phyloP scores from a whole-genome alignment of 345 rosid species.

The Gossypium raimondii region DNA sequence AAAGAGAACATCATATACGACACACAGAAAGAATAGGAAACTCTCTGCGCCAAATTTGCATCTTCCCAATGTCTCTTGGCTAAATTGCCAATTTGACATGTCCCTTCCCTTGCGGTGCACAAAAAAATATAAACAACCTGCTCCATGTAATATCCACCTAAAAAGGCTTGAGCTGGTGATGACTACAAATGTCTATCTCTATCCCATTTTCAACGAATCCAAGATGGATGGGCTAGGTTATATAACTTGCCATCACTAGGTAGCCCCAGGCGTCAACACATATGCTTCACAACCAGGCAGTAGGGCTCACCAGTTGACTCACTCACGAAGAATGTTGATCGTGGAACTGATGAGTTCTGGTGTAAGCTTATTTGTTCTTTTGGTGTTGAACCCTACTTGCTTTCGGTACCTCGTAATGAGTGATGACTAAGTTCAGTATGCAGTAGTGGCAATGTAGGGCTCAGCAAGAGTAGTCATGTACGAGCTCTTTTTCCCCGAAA shows the following conservation, averaged over 20 bases:
- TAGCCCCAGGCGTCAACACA: background rate
- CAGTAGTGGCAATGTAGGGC: background rate
- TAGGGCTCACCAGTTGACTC: constrained; percentile 6
- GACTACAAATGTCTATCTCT: background rate
- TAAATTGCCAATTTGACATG: background rate
- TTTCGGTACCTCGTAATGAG: background rate
- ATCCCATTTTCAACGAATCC: background rate
- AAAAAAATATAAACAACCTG: constrained; percentile 2
- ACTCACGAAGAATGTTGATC: background rate
- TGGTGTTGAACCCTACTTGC: background rate
- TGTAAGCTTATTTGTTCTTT: background rate
- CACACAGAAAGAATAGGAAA: constrained; percentile 24
- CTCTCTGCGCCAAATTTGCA: constrained; percentile 16
- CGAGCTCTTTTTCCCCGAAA: background rate
- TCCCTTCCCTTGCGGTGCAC: constrained; percentile 3
- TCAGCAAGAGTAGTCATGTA: background rate
- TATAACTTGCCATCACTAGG: background rate
- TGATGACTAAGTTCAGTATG: background rate
- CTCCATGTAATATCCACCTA: background rate
- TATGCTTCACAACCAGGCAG: constrained; percentile 4
- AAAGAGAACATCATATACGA: constrained; percentile 26
- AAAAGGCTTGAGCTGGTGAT: background rate
- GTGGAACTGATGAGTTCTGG: background rate
- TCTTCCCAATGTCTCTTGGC: constrained; percentile 21
- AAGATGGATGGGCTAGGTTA: background rate